A percentile compares a stretch with the other conserved stretches of the same genome.
Evolutionary conservation across 2,329 filamentous ascomycete genomes (phyloP).

Genomic region (Fusarium pseudocircinatum): DNA sequence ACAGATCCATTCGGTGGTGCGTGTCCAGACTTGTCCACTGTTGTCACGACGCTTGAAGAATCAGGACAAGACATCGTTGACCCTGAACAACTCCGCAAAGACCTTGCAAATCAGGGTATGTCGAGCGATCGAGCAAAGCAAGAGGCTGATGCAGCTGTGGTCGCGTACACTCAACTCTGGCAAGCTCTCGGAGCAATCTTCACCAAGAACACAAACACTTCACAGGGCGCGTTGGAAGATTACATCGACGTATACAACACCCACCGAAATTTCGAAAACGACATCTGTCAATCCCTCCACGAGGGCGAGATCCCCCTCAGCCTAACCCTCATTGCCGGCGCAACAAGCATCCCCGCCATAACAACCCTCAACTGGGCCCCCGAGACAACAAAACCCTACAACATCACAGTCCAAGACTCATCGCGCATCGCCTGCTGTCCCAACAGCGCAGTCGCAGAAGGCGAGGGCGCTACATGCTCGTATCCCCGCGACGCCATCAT

Average conservation of each 20-base stretch:
- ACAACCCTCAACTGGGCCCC: conserved; percentile 46
- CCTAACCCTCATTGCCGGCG: conserved; percentile 48
- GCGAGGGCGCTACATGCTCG: conserved; percentile 34
- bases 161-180: conserved; percentile 46
- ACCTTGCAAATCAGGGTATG: conserved; percentile 41
- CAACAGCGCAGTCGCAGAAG: conserved; percentile 38
- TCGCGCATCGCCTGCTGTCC: conserved; percentile 48
- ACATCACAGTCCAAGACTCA: conserved; percentile 50
- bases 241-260: conserved; percentile 48
- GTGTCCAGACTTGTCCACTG: conserved; percentile 49
- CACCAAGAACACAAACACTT: conserved; percentile 31
- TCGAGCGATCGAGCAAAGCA: conserved; percentile 15
- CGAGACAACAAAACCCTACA: conserved; percentile 36
- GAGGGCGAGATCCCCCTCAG: conserved; percentile 45
- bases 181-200: conserved; percentile 46
- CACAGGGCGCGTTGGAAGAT: conserved; percentile 41
- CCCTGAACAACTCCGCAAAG: conserved; percentile 37
- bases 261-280: conserved; percentile 44
- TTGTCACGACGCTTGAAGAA: conserved; percentile 47
- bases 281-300: conserved; percentile 50
- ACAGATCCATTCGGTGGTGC: conserved; percentile 49
- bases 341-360: conserved; percentile 42
- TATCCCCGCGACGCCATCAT: conserved; percentile 48
- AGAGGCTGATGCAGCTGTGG: conserved; percentile 42
- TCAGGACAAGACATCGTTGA: conserved; percentile 46